These are phyloP conservation scores for Cryptococcus jaspeensis DNA, from an alignment of 1,284 basidiomycete species.

Conservation along the genomic window DNA sequence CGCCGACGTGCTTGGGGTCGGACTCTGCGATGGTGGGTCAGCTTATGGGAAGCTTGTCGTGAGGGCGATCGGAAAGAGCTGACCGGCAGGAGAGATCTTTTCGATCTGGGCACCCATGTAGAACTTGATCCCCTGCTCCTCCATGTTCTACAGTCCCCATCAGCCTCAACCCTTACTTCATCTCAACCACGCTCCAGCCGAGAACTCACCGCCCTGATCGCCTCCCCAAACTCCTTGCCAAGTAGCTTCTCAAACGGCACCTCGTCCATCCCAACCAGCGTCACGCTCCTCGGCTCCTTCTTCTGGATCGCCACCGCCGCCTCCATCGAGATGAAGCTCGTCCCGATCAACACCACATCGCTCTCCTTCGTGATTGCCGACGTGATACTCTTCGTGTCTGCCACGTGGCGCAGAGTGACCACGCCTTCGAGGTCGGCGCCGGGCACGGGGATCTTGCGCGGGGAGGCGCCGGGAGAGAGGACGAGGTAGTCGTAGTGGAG, in stretches of 20 bases:
- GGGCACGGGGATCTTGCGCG: conserved; percentile 67
- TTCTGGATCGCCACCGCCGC: conserved; percentile 72
- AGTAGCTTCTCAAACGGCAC: conserved; percentile 79
- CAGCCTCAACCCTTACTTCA: no score
- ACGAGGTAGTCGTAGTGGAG: conserved; percentile 71
- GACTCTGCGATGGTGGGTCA: conserved; percentile 24
- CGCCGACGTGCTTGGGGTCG: conserved; percentile 51
- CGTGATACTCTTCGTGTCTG: conserved; percentile 74
- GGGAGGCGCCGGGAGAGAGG: conserved; percentile 67
- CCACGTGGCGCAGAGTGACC: conserved; percentile 68
- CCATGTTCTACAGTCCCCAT: conserved; percentile 60
- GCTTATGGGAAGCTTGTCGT: not conserved
- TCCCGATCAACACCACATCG: conserved; percentile 79
- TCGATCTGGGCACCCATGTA: conserved; percentile 73
- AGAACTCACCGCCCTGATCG: conserved; percentile 54
- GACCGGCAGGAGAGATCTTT: conserved; percentile 64
- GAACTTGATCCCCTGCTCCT: conserved; percentile 79
- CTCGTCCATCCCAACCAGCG: conserved; percentile 82
- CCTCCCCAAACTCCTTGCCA: conserved; percentile 75
- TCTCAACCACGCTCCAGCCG: not conserved
- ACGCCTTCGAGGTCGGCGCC: conserved; percentile 77
- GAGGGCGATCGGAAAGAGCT: conserved; percentile 8
- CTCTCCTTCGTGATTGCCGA: conserved; percentile 62
- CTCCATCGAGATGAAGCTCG: conserved; percentile 93
- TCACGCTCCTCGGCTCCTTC: conserved; percentile 63